A percentile compares a stretch with the other conserved stretches of the same genome.
Conservation (phyloP, 345 rosid genomes). For the Arabidopsis suecica region DNA sequence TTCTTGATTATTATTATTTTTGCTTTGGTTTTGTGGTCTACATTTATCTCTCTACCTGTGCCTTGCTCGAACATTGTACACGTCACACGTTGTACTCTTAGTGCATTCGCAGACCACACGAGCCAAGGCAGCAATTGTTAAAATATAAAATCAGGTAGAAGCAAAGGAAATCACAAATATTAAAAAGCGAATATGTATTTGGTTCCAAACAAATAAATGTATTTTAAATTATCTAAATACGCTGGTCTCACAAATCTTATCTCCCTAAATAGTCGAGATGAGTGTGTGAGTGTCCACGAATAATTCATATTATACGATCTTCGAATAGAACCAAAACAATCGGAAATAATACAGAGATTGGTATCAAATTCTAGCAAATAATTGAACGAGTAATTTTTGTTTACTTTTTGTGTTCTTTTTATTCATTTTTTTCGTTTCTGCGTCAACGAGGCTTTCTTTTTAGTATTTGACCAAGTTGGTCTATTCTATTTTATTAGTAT, state of each 20-base stretch:
- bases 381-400: not conserved
- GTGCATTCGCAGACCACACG: not conserved
- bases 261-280: conserved; percentile 9
- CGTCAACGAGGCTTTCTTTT: conserved; percentile 4
- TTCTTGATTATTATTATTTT: too few relatives aligned
- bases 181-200: too few relatives aligned
- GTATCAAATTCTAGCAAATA: not conserved
- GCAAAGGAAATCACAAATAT: too few relatives aligned
- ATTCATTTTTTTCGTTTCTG: not conserved
- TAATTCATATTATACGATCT: not conserved
- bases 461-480: not conserved
- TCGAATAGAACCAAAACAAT: conserved; percentile 12
- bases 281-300: conserved; percentile 23
- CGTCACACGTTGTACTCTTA: not conserved
- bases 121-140: not conserved
- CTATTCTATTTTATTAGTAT: not conserved
- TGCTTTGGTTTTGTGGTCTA: not conserved
- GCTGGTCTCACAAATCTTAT: conserved; percentile 33
- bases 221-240: not conserved
- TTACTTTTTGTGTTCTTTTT: not conserved
- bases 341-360: not conserved
- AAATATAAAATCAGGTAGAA: too few relatives aligned
- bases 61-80: not conserved
- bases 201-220: not conserved
- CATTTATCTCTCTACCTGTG: not conserved